Conservation (phyloP, 306 rosid species). For the Phaseolus lunatus region DNA sequence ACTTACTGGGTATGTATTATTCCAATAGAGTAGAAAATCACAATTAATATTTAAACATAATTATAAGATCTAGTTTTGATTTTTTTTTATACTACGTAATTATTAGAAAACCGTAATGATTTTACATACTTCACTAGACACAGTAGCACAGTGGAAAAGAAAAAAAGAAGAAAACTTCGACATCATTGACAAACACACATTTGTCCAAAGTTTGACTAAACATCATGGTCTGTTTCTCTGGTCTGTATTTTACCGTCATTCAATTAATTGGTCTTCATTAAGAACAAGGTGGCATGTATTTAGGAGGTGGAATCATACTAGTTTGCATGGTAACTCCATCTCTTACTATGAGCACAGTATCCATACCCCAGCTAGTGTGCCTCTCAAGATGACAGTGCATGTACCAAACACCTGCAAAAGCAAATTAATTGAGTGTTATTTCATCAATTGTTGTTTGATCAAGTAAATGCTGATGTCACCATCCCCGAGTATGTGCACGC, state of each 20-base stretch:
- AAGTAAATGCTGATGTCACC: neutral
- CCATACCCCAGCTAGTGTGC: slow-evolving; percentile 9
- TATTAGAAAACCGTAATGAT: too few species aligned
- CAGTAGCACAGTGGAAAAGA: neutral
- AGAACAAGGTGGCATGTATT: slow-evolving; percentile 21
- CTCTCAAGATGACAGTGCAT: slow-evolving; percentile 29
- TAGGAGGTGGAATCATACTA: slow-evolving; percentile 8
- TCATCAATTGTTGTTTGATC: neutral
- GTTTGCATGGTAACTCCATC: neutral
- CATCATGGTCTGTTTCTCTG: neutral
- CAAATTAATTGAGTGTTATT: neutral
- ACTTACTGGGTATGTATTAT: neutral
- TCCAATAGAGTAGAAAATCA: neutral
- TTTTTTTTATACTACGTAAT: too few species aligned
- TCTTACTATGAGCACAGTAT: slow-evolving; percentile 7
- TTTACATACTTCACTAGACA: too few species aligned
- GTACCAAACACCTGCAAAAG: slow-evolving; percentile 5
- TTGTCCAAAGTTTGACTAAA: neutral
- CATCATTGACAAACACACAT: neutral
- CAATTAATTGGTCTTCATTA: neutral
- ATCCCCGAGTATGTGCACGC: too few species aligned
- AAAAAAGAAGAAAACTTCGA: neutral
- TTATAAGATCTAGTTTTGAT: too few species aligned
- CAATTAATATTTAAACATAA: too few species aligned
- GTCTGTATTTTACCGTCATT: neutral